phyloP scores from a whole-genome alignment of 2,329 filamentous ascomycete species.

The Neodidymelliopsis sp. region DNA sequence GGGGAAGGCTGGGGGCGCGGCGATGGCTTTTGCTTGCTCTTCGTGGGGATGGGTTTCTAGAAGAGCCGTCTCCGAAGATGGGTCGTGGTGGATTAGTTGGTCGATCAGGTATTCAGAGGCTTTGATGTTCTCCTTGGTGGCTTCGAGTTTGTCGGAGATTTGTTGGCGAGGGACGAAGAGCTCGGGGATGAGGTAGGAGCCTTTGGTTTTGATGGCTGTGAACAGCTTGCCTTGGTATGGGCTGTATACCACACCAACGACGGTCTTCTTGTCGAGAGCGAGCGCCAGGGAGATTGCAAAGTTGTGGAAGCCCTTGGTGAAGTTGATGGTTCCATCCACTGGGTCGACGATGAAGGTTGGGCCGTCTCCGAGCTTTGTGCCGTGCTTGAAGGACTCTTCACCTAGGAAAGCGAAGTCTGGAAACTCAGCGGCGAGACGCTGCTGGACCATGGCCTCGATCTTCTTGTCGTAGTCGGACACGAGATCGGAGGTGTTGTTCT shows the following conservation, averaged over 20 bases:
- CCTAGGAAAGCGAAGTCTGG: constrained; percentile 54
- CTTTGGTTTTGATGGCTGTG: constrained; percentile 43
- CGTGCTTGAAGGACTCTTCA: constrained; percentile 47
- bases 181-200: constrained; percentile 38
- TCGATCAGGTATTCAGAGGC: too few relatives aligned
- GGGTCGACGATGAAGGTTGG: constrained; percentile 50
- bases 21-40: too few relatives aligned
- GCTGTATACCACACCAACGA: constrained; percentile 48
- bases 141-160: constrained; percentile 1
- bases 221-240: constrained; percentile 47
- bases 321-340: constrained; percentile 51
- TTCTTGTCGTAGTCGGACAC: constrained; percentile 64
- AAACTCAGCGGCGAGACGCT: constrained; percentile 53
- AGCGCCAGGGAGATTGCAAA: constrained; percentile 45
- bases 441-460: constrained; percentile 60
- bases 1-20: constrained; percentile 13
- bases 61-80: too few relatives aligned
- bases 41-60: too few relatives aligned
- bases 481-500: constrained; percentile 57
- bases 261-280: constrained; percentile 40
- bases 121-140: too few relatives aligned
- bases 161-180: constrained; percentile 10
- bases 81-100: too few relatives aligned
- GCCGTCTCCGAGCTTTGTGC: constrained; percentile 36
- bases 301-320: constrained; percentile 49